Percentiles rank a stretch among this genome's conserved stretches.
phyloP scores from a whole-genome alignment of 202 grass and related monocot genomes.

The Dendrocalamus latiflorus region DNA sequence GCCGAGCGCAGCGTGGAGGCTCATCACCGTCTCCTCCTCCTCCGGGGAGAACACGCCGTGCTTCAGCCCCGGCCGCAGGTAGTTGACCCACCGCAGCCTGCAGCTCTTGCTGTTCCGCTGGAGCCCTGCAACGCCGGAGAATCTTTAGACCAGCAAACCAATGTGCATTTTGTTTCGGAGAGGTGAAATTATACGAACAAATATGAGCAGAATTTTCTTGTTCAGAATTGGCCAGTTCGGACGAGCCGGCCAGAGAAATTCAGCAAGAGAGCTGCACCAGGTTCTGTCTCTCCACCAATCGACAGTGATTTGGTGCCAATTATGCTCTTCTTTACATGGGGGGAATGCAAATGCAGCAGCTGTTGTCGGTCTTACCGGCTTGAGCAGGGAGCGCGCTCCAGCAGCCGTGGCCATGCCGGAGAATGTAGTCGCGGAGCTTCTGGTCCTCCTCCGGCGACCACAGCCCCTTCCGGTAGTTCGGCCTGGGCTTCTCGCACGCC shows the following conservation, averaged over 20 bases:
- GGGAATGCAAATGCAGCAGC: not conserved
- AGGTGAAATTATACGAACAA: not conserved
- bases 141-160: not conserved
- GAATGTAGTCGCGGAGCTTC: slow-evolving; percentile 60
- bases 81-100: slow-evolving; percentile 72
- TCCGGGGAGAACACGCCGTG: slow-evolving; percentile 57
- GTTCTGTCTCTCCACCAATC: not conserved
- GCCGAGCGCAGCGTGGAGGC: slow-evolving; percentile 58
- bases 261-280: not conserved
- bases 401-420: slow-evolving; percentile 49
- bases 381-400: slow-evolving; percentile 56
- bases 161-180: not conserved
- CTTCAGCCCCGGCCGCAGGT: slow-evolving; percentile 63
- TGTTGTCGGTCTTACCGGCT: slow-evolving; percentile 40
- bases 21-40: slow-evolving; percentile 64
- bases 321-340: not conserved
- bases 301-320: not conserved
- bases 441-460: slow-evolving; percentile 77
- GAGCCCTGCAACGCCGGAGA: slow-evolving; percentile 35
- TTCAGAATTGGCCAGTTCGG: not conserved
- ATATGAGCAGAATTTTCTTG: not conserved
- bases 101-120: slow-evolving; percentile 75
- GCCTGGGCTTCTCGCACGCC: slow-evolving; percentile 67
- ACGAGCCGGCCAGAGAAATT: not conserved
- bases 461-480: slow-evolving; percentile 63